Evolutionary conservation across 2,329 filamentous ascomycete species (phyloP).

Genomic region (Hypocreales sp.): DNA sequence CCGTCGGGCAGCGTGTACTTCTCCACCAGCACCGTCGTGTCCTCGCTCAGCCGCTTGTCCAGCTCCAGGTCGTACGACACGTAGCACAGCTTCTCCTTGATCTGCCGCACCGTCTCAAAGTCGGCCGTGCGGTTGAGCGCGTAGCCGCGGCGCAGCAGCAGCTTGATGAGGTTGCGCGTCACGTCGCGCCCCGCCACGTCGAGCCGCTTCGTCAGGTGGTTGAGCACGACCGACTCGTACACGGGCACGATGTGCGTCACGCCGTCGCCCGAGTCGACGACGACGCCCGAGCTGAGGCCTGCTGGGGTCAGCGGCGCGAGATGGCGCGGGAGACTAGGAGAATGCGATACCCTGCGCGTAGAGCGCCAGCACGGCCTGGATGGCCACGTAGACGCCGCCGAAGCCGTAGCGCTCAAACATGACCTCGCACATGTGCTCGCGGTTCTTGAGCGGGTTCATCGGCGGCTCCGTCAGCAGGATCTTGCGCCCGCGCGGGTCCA

Average conservation of each 20-base stretch:
- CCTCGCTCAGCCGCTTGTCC: slow-evolving; percentile 89
- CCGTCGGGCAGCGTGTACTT: slow-evolving; percentile 96
- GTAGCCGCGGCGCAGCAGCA: slow-evolving; percentile 86
- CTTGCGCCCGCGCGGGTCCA: slow-evolving; percentile 84
- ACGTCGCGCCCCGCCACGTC: slow-evolving; percentile 95
- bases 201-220: slow-evolving; percentile 84
- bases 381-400: slow-evolving; percentile 93
- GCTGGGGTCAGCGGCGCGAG: no score
- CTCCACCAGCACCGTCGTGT: slow-evolving; percentile 93
- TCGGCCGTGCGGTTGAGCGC: slow-evolving; percentile 96
- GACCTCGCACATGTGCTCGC: slow-evolving; percentile 96
- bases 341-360: slow-evolving; percentile 82
- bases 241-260: slow-evolving; percentile 98
- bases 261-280: slow-evolving; percentile 95
- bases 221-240: slow-evolving; percentile 94
- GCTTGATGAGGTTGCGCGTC: slow-evolving; percentile 92
- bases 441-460: slow-evolving; percentile 93
- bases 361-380: slow-evolving; percentile 87
- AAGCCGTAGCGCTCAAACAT: slow-evolving; percentile 98
- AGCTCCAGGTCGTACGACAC: slow-evolving; percentile 96
- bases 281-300: slow-evolving; percentile 86
- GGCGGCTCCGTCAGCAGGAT: slow-evolving; percentile 94
- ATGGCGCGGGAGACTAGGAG: no score
- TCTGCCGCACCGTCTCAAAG: slow-evolving; percentile 96
- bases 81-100: slow-evolving; percentile 99